phyloP scores from a whole-genome alignment of 768 basidiomycete genomes.

The Psilocybe tampanensis region DNA sequence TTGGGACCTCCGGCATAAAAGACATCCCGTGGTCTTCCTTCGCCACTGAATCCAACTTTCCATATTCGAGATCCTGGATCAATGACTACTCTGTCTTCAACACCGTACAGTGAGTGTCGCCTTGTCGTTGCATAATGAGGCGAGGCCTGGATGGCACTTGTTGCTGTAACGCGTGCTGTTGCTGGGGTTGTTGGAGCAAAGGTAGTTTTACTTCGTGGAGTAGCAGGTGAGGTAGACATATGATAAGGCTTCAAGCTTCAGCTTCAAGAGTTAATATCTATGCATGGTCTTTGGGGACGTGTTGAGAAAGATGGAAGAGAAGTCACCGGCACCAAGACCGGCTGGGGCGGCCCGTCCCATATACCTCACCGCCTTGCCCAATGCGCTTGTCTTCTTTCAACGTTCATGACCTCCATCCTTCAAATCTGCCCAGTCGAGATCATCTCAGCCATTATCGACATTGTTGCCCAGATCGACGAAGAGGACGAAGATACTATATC shows the following conservation, averaged over 20 bases:
- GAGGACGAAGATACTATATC: neutral
- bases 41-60: conserved; percentile 98
- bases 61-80: conserved; percentile 93
- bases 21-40: conserved; percentile 88
- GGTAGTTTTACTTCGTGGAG: conserved; percentile 40
- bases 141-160: conserved; percentile 60
- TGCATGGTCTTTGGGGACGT: neutral
- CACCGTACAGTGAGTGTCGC: conserved; percentile 93
- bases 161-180: conserved; percentile 48
- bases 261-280: neutral
- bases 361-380: too few relatives aligned
- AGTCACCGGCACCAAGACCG: too few relatives aligned
- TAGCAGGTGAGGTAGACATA: conserved; percentile 40
- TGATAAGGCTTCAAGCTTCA: too few relatives aligned
- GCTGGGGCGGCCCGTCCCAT: too few relatives aligned
- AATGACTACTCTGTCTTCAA: conserved; percentile 93
- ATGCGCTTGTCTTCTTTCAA: too few relatives aligned
- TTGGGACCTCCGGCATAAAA: conserved; percentile 57
- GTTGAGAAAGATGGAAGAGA: too few relatives aligned
- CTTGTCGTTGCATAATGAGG: conserved; percentile 86
- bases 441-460: neutral
- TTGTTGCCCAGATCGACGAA: neutral
- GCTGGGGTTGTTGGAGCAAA: conserved; percentile 57
- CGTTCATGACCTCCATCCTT: too few relatives aligned
- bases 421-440: too few relatives aligned